Evolutionary conservation across 1,284 basidiomycete genomes (phyloP).

Genomic region (Jaminaea rosea): DNA sequence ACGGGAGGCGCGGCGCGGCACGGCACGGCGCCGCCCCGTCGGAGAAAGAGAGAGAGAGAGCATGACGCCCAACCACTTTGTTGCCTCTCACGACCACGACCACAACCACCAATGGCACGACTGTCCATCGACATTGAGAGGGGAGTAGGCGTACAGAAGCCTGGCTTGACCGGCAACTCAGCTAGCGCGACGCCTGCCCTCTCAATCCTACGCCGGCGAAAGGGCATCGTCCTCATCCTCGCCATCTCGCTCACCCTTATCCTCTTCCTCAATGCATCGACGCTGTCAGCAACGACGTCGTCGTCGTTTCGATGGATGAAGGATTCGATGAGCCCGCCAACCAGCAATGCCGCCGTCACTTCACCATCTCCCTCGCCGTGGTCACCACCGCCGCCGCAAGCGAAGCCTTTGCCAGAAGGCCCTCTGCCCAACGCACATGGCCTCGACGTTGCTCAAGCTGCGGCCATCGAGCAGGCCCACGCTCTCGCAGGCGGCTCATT

Average conservation of each 20-base stretch:
- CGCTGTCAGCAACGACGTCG: not conserved
- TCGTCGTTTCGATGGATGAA: not conserved
- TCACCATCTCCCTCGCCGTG: not conserved
- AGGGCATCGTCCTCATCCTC: not conserved
- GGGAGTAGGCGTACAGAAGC: not conserved
- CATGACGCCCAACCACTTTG: too few species aligned
- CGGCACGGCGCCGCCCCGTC: too few species aligned
- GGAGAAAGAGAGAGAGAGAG: too few species aligned
- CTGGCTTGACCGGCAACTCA: not conserved
- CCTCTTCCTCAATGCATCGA: not conserved
- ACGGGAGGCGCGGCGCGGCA: too few species aligned
- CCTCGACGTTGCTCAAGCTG: not conserved
- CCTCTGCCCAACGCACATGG: too few species aligned
- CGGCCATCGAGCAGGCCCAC: not conserved
- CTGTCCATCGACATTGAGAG: constrained; percentile 1
- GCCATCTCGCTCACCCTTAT: not conserved
- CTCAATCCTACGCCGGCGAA: not conserved
- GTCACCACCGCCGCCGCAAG: not conserved
- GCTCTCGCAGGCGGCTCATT: not conserved
- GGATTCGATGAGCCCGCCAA: not conserved
- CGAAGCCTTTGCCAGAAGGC: too few species aligned
- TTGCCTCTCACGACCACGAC: too few species aligned
- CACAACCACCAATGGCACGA: not conserved
- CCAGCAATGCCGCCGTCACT: too few species aligned
- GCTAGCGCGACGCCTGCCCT: too few species aligned